Percentiles rank a stretch among this genome's conserved stretches.
Evolutionary conservation across 306 rosid species (phyloP).

Genomic region (Cicer cuneatum): DNA sequence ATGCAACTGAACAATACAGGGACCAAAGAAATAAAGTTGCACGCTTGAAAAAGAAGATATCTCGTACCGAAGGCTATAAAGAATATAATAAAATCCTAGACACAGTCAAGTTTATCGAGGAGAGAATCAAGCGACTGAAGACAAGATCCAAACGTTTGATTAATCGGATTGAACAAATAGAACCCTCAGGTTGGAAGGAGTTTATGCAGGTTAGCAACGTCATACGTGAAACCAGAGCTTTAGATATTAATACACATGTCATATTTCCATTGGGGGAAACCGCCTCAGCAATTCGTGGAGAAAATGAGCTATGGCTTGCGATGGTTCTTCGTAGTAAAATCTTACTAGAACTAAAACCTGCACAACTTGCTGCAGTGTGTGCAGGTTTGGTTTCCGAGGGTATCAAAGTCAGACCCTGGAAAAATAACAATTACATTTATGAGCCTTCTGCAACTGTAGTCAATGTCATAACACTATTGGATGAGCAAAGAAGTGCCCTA

Average conservation of each 20-base stretch:
- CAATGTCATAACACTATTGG: slow-evolving; percentile 57
- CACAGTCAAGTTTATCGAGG: slow-evolving; percentile 62
- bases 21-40: slow-evolving; percentile 88
- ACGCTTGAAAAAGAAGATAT: slow-evolving; percentile 82
- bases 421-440: slow-evolving; percentile 71
- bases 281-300: slow-evolving; percentile 93
- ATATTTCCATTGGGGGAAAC: slow-evolving; percentile 94
- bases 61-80: slow-evolving; percentile 81
- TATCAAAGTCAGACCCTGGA: slow-evolving; percentile 87
- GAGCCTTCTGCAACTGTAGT: slow-evolving; percentile 71
- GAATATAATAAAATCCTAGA: slow-evolving; percentile 82
- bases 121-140: slow-evolving; percentile 82
- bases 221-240: slow-evolving; percentile 83
- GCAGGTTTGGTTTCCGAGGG: slow-evolving; percentile 91
- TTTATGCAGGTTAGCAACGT: slow-evolving; percentile 93
- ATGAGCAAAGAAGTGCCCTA: slow-evolving; percentile 68
- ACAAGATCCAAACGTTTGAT: slow-evolving; percentile 74
- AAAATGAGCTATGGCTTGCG: slow-evolving; percentile 98
- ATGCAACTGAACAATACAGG: slow-evolving; percentile 67
- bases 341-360: slow-evolving; percentile 72
- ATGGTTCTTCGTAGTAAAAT: slow-evolving; percentile 84
- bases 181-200: slow-evolving; percentile 99
- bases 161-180: slow-evolving; percentile 86
- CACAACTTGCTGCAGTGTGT: slow-evolving; percentile 83
- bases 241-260: slow-evolving; percentile 71